phyloP scores from a whole-genome alignment of 768 basidiomycete genomes.

The Suillus fuscotomentosus region DNA sequence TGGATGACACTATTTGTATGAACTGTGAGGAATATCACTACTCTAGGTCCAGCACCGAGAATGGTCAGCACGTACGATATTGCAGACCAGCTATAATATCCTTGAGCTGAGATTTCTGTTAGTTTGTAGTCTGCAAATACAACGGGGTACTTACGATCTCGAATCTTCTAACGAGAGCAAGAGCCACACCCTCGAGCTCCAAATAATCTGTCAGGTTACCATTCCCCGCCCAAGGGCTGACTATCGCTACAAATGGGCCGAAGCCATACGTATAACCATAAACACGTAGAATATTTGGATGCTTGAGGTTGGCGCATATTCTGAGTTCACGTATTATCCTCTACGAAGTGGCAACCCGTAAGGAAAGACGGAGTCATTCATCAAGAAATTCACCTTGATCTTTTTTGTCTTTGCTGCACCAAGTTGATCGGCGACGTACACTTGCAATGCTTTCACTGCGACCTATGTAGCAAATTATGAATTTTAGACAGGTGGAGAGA shows the following conservation, averaged over 20 bases:
- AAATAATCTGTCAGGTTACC: constrained; percentile 27
- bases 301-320: constrained; percentile 28
- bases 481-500: not conserved
- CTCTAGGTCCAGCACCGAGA: not conserved
- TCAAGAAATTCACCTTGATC: not conserved
- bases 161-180: constrained; percentile 6
- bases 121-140: not conserved
- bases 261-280: constrained; percentile 29
- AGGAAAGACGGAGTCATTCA: not conserved
- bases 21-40: not conserved
- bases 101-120: not conserved
- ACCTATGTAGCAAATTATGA: constrained; percentile 9
- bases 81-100: not conserved
- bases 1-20: constrained; percentile 1
- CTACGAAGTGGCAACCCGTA: constrained; percentile 13
- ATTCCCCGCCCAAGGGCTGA: constrained; percentile 33
- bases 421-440: constrained; percentile 13
- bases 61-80: not conserved
- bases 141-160: constrained; percentile 13
- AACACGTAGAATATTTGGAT: constrained; percentile 27
- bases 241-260: constrained; percentile 29
- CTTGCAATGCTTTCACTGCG: constrained; percentile 25
- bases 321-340: constrained; percentile 15
- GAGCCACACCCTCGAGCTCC: constrained; percentile 8
- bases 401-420: not conserved